A percentile compares a stretch with the other conserved stretches of the same genome.
phyloP scores from a whole-genome alignment of 2,329 filamentous ascomycete genomes.

The Botryotinia calthae region DNA sequence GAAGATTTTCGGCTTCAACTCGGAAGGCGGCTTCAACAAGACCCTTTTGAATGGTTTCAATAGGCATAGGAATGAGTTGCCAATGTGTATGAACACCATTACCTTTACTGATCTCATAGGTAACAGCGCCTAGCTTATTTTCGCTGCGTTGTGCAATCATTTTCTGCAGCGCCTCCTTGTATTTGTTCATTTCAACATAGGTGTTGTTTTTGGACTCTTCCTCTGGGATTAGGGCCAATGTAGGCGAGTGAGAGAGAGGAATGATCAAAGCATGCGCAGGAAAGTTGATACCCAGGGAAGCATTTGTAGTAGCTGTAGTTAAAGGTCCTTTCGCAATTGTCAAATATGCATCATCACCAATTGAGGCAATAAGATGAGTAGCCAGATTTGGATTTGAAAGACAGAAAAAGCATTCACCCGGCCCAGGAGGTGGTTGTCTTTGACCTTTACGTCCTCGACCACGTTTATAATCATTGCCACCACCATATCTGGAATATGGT shows the following conservation, averaged over 20 bases:
- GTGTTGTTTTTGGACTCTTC: slow-evolving; percentile 54
- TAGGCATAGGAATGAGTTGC: slow-evolving; percentile 82
- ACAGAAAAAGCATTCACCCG: slow-evolving; percentile 91
- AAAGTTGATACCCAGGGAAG: slow-evolving; percentile 62
- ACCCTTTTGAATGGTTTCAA: slow-evolving; percentile 64
- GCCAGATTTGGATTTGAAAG: slow-evolving; percentile 81
- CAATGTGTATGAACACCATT: slow-evolving; percentile 86
- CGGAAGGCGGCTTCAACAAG: slow-evolving; percentile 86
- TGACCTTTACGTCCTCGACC: slow-evolving; percentile 48
- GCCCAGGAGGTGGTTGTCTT: slow-evolving; percentile 61
- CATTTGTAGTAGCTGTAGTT: slow-evolving; percentile 67
- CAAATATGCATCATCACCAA: slow-evolving; percentile 83
- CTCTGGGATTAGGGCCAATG: slow-evolving; percentile 62
- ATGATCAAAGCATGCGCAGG: slow-evolving; percentile 90
- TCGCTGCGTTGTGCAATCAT: slow-evolving; percentile 64
- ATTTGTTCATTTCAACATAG: slow-evolving; percentile 78
- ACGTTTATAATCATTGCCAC: slow-evolving; percentile 44
- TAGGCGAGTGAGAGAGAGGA: slow-evolving; percentile 77
- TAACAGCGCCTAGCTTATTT: slow-evolving; percentile 72
- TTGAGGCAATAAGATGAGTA: slow-evolving; percentile 84
- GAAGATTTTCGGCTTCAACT: slow-evolving; percentile 76
- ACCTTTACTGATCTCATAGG: slow-evolving; percentile 85
- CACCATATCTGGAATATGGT: slow-evolving; percentile 54
- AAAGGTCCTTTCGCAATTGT: slow-evolving; percentile 92
- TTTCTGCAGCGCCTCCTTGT: slow-evolving; percentile 71